Evolutionary conservation across 257 asterid species (phyloP).

Genomic region (Oldenlandia corymbosa): DNA sequence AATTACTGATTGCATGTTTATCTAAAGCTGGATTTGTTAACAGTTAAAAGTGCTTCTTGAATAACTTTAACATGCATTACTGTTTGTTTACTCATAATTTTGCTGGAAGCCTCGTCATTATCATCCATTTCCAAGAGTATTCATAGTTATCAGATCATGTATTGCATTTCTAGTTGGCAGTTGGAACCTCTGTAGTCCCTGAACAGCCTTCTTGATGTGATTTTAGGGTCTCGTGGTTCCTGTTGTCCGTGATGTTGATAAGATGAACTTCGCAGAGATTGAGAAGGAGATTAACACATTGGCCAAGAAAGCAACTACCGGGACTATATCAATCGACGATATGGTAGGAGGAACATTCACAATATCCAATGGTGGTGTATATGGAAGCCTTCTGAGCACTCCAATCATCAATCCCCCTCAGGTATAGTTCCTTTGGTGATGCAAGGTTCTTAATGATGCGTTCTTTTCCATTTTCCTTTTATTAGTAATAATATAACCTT

Average conservation of each 20-base stretch:
- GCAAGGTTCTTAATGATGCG: neutral
- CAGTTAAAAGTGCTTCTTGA: too few species aligned
- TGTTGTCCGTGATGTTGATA: constrained; percentile 81
- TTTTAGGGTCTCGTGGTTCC: constrained; percentile 97
- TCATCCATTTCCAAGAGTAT: neutral
- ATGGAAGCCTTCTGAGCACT: constrained; percentile 95
- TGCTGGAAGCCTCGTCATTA: too few species aligned
- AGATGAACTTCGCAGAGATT: constrained; percentile 92
- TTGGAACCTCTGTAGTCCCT: neutral
- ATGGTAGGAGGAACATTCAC: constrained; percentile 98
- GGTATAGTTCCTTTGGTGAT: constrained; percentile 34
- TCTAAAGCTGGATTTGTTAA: neutral
- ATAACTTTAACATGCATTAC: too few species aligned
- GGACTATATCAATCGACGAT: constrained; percentile 93
- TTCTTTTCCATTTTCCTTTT: neutral
- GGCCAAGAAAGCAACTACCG: constrained; percentile 86
- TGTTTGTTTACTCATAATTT: too few species aligned
- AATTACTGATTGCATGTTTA: neutral
- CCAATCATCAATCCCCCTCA: constrained; percentile 99
- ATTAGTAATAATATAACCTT: neutral
- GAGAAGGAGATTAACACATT: constrained; percentile 82
- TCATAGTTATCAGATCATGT: neutral
- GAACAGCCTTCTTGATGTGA: constrained; percentile 15
- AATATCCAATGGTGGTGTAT: constrained; percentile 95
- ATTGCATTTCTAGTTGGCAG: neutral